These are phyloP conservation scores for Hypomontagnella submonticulosa DNA, from an alignment of 495 filamentous ascomycete species.

Conservation along the genomic window DNA sequence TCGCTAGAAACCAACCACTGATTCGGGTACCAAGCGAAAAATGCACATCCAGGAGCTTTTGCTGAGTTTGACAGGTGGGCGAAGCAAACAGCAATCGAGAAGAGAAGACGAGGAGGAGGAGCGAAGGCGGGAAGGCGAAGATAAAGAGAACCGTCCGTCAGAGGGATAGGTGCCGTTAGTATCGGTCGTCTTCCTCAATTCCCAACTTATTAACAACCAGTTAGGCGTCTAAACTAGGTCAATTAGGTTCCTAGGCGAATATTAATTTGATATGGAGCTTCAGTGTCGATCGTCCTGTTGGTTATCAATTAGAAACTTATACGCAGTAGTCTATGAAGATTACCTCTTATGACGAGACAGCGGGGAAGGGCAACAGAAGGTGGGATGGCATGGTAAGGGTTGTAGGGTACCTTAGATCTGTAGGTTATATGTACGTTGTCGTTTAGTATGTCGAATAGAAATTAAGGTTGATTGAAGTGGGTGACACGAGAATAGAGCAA, in stretches of 20 bases:
- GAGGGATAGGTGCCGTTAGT: constrained; percentile 5
- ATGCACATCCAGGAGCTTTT: constrained; percentile 8
- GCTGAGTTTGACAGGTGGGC: constrained; percentile 4
- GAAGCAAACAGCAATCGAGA: constrained; percentile 27
- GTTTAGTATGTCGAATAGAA: constrained; percentile 2
- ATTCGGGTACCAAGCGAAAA: constrained; percentile 21
- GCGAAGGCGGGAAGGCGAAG: not conserved
- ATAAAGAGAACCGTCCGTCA: constrained; percentile 2
- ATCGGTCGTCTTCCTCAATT: constrained; percentile 15
- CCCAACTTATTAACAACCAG: constrained; percentile 27
- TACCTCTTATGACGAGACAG: not conserved
- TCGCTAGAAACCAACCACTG: constrained; percentile 28
- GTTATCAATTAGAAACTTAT: constrained; percentile 19
- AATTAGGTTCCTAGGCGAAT: constrained; percentile 22
- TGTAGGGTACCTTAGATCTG: constrained; percentile 6
- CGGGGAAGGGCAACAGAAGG: constrained; percentile 5
- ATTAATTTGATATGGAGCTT: not conserved
- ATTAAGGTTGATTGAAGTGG: not conserved
- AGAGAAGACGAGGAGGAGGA: constrained; percentile 4
- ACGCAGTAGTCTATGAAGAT: constrained; percentile 4
- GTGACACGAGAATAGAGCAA: constrained; percentile 27
- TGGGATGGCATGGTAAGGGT: constrained; percentile 4
- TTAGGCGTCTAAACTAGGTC: constrained; percentile 20
- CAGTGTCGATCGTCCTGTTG: not conserved
- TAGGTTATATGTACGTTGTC: constrained; percentile 15